A percentile compares a stretch with the other conserved stretches of the same genome.
Evolutionary conservation across 331 rosid genomes (phyloP).

Genomic region (Quercus tomentella): DNA sequence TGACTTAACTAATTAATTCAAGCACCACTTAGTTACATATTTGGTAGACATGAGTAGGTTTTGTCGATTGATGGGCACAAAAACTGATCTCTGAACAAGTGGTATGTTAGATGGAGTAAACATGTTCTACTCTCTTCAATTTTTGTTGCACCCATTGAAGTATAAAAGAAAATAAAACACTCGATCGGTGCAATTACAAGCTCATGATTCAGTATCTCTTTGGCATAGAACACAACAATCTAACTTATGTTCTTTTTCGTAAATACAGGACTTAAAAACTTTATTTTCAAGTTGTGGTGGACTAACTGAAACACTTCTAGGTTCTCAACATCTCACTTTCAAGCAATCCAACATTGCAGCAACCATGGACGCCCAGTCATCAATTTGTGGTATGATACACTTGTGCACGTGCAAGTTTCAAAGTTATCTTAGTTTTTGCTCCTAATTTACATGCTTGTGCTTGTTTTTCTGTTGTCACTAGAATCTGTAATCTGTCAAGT

Average conservation of each 20-base stretch:
- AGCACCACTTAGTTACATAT: too few species aligned
- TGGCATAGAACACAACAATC: background rate
- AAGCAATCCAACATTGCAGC: conserved; percentile 53
- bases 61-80: too few species aligned
- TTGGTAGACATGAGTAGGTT: too few species aligned
- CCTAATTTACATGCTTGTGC: background rate
- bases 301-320: conserved; percentile 27
- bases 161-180: too few species aligned
- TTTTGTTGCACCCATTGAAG: too few species aligned
- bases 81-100: too few species aligned
- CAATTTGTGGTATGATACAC: conserved; percentile 43
- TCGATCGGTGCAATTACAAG: background rate
- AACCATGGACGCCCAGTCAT: conserved; percentile 74
- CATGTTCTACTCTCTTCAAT: too few species aligned
- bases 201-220: background rate
- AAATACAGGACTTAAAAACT: conserved; percentile 54
- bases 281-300: conserved; percentile 42
- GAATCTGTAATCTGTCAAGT: conserved; percentile 46
- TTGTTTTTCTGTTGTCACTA: background rate
- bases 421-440: background rate
- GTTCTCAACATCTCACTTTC: conserved; percentile 49
- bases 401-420: background rate
- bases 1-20: too few species aligned
- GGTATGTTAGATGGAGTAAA: too few species aligned
- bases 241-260: conserved; percentile 1